These are phyloP conservation scores for Crithidia acanthocephali DNA, from an alignment of 208 protist genomes.

Conservation along the genomic window DNA sequence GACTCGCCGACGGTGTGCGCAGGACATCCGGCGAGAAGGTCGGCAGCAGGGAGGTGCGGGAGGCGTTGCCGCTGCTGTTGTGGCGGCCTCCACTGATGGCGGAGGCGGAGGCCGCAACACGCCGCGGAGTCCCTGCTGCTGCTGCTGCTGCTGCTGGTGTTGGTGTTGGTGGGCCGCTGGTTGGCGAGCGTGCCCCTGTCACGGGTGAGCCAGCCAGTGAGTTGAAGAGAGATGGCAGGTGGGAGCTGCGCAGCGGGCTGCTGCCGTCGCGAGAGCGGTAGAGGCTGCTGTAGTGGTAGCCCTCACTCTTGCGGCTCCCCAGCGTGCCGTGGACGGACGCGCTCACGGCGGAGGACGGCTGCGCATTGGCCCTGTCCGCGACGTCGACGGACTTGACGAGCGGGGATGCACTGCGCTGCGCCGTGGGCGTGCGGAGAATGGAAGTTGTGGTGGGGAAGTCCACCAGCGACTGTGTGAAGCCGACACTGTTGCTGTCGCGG, in stretches of 20 bases:
- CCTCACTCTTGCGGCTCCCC: not conserved
- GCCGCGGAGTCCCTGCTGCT: too few species aligned
- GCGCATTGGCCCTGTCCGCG: not conserved
- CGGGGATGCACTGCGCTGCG: not conserved
- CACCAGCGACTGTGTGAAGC: not conserved
- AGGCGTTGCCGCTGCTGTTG: conserved; percentile 1
- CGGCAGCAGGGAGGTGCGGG: conserved; percentile 18
- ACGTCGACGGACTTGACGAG: not conserved
- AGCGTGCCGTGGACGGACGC: not conserved
- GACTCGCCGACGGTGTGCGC: conserved; percentile 22
- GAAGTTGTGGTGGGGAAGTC: not conserved
- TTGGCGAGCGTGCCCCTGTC: not conserved
- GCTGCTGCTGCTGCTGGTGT: not conserved
- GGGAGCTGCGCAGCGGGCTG: not conserved
- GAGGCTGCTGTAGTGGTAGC: conserved; percentile 1
- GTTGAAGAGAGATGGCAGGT: conserved; percentile 5
- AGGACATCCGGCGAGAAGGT: conserved; percentile 31
- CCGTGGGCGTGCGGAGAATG: not conserved
- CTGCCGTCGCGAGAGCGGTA: not conserved
- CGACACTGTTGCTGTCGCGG: not conserved
- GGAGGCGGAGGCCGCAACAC: too few species aligned
- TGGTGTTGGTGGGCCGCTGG: not conserved
- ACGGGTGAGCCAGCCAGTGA: conserved; percentile 3
- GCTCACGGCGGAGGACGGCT: not conserved
- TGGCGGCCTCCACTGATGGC: too few species aligned